Percentiles rank a stretch among this genome's conserved stretches.
Evolutionary conservation across 768 basidiomycete genomes (phyloP).

Genomic region (Auricularia cornea): DNA sequence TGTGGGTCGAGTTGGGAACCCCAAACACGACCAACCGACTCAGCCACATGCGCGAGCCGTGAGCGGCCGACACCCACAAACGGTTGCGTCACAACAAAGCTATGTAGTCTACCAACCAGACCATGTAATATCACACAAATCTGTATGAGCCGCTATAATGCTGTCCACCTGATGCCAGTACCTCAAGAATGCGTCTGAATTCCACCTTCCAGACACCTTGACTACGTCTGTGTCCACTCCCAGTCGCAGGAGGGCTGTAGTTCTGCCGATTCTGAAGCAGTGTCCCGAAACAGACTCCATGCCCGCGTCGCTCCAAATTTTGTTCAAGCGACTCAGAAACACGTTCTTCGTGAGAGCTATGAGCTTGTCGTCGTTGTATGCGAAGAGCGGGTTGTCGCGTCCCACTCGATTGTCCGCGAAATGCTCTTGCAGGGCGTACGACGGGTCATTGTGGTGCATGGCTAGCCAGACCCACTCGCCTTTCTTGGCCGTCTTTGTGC

Average conservation of each 20-base stretch:
- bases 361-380: constrained; percentile 27
- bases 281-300: constrained; percentile 31
- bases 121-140: too few species aligned
- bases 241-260: constrained; percentile 26
- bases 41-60: too few species aligned
- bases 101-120: too few species aligned
- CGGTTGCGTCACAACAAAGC: too few species aligned
- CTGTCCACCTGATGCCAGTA: too few species aligned
- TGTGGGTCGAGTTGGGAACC: too few species aligned
- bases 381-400: constrained; percentile 26
- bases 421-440: constrained; percentile 24
- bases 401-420: constrained; percentile 19
- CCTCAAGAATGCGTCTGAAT: too few species aligned
- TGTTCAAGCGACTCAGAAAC: constrained; percentile 25
- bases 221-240: too few species aligned
- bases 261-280: constrained; percentile 36
- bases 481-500: background rate
- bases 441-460: constrained; percentile 8
- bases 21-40: too few species aligned
- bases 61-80: too few species aligned
- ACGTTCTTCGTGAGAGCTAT: constrained; percentile 21
- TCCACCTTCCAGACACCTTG: too few species aligned
- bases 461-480: background rate
- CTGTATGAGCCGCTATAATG: too few species aligned
- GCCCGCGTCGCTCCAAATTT: constrained; percentile 16